Percentiles rank a stretch among this genome's conserved stretches.
These are phyloP conservation scores for Plasmodium yoelii DNA, from an alignment of 169 alveolate species.

Conservation along the genomic window DNA sequence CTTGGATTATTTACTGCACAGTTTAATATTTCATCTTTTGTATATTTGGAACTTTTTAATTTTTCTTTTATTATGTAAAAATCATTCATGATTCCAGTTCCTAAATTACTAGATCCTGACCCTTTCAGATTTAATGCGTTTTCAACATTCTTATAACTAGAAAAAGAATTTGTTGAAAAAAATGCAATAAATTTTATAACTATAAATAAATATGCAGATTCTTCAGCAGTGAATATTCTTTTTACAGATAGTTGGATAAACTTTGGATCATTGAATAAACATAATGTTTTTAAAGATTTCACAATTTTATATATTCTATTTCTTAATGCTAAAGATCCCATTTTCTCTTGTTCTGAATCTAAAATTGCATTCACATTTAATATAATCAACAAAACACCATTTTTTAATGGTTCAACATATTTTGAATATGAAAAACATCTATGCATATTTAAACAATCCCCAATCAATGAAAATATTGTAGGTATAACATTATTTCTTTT, in stretches of 20 bases:
- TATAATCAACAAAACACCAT: conserved; percentile 51
- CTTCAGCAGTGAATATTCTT: conserved; percentile 56
- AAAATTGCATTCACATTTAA: conserved; percentile 39
- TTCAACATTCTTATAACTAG: conserved; percentile 66
- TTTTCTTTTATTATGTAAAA: conserved; percentile 65
- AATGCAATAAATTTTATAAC: conserved; percentile 48
- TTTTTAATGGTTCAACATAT: conserved; percentile 86
- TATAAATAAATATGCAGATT: conserved; percentile 49
- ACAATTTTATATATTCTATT: conserved; percentile 23
- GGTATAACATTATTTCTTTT: conserved; percentile 82
- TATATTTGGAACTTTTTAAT: conserved; percentile 61
- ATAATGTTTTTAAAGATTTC: conserved; percentile 44
- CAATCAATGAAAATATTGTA: conserved; percentile 85
- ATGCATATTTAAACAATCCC: conserved; percentile 86
- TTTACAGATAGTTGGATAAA: conserved; percentile 70
- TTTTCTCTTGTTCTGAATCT: conserved; percentile 11
- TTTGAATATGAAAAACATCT: conserved; percentile 87
- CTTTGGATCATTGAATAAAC: conserved; percentile 34
- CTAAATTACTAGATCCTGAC: background rate
- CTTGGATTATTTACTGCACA: conserved; percentile 41
- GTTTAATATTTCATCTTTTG: conserved; percentile 52
- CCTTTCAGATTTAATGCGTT: conserved; percentile 30
- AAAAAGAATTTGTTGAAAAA: conserved; percentile 47
- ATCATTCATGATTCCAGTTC: conserved; percentile 27
- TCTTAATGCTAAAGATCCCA: background rate